Conservation (phyloP, 345 rosid genomes). For the Rhodamnia rubescens region DNA sequence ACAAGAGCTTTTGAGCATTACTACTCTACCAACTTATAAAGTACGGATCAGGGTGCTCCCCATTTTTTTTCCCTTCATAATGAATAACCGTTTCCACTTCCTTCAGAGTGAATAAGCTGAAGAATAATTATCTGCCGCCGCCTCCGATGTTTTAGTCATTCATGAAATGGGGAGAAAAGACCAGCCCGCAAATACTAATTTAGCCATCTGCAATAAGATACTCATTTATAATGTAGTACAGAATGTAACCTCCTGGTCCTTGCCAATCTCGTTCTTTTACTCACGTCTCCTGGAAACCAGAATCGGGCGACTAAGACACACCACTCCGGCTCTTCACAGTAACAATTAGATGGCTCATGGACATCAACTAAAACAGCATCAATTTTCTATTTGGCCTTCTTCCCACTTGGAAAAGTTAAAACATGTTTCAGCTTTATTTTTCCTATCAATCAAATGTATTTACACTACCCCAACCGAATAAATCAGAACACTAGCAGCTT, state of each 20-base stretch:
- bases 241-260: not conserved
- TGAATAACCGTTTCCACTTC: no score
- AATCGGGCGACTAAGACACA: not conserved
- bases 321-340: not conserved
- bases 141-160: no score
- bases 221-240: not conserved
- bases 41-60: not conserved
- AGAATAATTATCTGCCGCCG: no score
- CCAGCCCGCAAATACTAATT: not conserved
- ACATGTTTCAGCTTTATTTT: not conserved
- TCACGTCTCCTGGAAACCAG: not conserved
- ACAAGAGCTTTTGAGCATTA: not conserved
- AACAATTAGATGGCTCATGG: not conserved
- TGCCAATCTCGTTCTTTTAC: not conserved
- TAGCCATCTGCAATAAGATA: not conserved
- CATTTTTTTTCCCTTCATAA: not conserved
- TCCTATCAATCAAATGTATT: not conserved
- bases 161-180: not conserved
- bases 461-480: not conserved
- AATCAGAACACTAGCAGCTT: not conserved
- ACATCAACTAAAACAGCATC: not conserved
- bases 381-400: not conserved
- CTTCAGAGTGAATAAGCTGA: no score
- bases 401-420: not conserved
- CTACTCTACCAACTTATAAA: not conserved